A percentile compares a stretch with the other conserved stretches of the same genome.
Conservation (phyloP, 176 grass and related monocot species). For the Miscanthus lutarioriparius region DNA sequence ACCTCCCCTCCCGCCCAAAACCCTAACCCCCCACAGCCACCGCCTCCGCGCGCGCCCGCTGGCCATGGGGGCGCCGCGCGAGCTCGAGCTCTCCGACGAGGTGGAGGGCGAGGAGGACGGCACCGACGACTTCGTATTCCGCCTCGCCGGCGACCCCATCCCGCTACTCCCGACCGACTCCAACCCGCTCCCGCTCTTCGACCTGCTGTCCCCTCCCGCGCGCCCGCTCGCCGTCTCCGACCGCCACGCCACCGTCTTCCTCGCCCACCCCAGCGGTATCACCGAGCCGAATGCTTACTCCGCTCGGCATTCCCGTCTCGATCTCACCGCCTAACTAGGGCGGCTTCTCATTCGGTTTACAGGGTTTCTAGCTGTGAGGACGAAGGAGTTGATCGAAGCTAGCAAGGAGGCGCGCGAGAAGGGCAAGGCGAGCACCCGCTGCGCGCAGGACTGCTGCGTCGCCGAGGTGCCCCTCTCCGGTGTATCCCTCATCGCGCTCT, state of each 20-base stretch:
- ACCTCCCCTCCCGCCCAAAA: conserved; percentile 4
- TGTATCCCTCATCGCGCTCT: conserved; percentile 70
- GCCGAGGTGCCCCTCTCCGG: conserved; percentile 61
- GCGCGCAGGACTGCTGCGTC: conserved; percentile 61
- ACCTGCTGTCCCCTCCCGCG: conserved; percentile 64
- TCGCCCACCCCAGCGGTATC: conserved; percentile 66
- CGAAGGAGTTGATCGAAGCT: conserved; percentile 67
- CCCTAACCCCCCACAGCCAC: conserved; percentile 21
- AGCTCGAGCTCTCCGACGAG: conserved; percentile 65
- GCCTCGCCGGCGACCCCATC: conserved; percentile 75
- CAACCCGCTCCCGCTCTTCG: conserved; percentile 48
- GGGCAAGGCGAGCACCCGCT: conserved; percentile 66
- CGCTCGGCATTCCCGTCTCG: not conserved
- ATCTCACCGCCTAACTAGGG: conserved; percentile 15
- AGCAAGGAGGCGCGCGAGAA: conserved; percentile 71
- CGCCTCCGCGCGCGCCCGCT: not conserved
- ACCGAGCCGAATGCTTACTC: too few relatives aligned
- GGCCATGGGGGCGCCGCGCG: conserved; percentile 47
- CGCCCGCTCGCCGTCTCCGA: conserved; percentile 71
- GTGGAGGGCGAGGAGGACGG: conserved; percentile 64
- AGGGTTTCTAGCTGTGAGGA: conserved; percentile 85
- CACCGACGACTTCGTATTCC: conserved; percentile 80
- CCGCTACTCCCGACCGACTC: conserved; percentile 52
- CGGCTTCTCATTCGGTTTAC: conserved; percentile 30
- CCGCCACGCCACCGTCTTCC: conserved; percentile 68